A percentile compares a stretch with the other conserved stretches of the same genome.
Conservation (phyloP, 352 stramenopile genomes). For the Phytophthora idaei region DNA sequence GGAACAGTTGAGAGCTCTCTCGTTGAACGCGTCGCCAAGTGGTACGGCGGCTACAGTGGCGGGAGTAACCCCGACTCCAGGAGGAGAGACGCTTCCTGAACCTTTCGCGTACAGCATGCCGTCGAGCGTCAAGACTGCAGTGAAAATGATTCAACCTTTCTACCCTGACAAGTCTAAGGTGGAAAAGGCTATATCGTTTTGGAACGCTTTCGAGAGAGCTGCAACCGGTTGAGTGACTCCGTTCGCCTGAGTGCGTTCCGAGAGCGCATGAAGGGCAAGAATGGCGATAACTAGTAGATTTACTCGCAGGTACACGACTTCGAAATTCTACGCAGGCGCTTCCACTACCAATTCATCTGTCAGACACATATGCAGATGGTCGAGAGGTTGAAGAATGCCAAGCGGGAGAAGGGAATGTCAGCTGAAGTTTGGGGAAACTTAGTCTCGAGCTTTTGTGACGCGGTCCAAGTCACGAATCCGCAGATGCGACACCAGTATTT, state of each 20-base stretch:
- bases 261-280: not conserved
- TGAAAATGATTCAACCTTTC: not conserved
- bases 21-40: not conserved
- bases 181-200: not conserved
- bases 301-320: not conserved
- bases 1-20: not conserved
- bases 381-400: not conserved
- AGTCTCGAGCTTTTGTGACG: not conserved
- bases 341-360: constrained; percentile 4
- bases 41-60: not conserved
- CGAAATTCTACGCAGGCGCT: not conserved
- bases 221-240: not conserved
- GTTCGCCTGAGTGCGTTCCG: not conserved
- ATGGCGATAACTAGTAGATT: not conserved
- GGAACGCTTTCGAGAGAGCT: not conserved
- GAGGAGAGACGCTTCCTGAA: not conserved
- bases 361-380: constrained; percentile 5
- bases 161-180: not conserved
- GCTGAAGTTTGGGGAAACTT: constrained; percentile 1
- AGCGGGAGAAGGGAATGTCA: not conserved
- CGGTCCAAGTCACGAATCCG: not conserved
- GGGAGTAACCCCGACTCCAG: not conserved
- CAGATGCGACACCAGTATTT: not conserved
- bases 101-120: not conserved
- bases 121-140: not conserved